These are phyloP conservation scores for Ammopiptanthus mongolicus DNA, from an alignment of 306 rosid species.

Conservation along the genomic window DNA sequence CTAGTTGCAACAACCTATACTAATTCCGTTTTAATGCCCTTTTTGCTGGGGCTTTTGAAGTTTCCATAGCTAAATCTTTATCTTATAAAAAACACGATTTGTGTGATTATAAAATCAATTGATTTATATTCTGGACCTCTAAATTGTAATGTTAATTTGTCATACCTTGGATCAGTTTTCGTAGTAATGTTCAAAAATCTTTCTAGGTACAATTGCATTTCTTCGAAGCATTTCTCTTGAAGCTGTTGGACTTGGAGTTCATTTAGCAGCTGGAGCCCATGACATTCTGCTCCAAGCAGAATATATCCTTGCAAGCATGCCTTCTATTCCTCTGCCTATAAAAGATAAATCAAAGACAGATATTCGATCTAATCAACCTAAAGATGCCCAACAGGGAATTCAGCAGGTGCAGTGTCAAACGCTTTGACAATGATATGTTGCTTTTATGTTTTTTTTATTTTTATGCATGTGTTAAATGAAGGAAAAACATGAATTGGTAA, in stretches of 20 bases:
- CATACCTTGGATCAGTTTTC: not conserved
- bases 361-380: slow-evolving; percentile 85
- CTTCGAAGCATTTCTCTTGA: slow-evolving; percentile 94
- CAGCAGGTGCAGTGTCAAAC: slow-evolving; percentile 59
- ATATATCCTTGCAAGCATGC: slow-evolving; percentile 56
- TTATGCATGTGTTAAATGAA: not conserved
- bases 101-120: slow-evolving; percentile 10
- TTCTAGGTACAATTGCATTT: slow-evolving; percentile 84
- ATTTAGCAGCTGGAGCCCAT: slow-evolving; percentile 94
- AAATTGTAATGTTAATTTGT: not conserved
- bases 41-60: not conserved
- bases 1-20: not conserved
- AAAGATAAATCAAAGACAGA: slow-evolving; percentile 41
- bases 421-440: not conserved
- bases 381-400: slow-evolving; percentile 92
- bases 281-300: slow-evolving; percentile 86
- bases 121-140: not conserved
- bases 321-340: slow-evolving; percentile 41
- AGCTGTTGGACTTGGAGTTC: slow-evolving; percentile 97
- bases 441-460: not conserved
- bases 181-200: not conserved
- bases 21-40: not conserved
- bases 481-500: not conserved
- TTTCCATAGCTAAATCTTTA: not conserved
- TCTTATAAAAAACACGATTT: not conserved